Evolutionary conservation across 2,329 filamentous ascomycete species (phyloP), one percentile per base, ranked within the genome.

Genomic region (Aspergillus pseudoglaucus): DNA sequence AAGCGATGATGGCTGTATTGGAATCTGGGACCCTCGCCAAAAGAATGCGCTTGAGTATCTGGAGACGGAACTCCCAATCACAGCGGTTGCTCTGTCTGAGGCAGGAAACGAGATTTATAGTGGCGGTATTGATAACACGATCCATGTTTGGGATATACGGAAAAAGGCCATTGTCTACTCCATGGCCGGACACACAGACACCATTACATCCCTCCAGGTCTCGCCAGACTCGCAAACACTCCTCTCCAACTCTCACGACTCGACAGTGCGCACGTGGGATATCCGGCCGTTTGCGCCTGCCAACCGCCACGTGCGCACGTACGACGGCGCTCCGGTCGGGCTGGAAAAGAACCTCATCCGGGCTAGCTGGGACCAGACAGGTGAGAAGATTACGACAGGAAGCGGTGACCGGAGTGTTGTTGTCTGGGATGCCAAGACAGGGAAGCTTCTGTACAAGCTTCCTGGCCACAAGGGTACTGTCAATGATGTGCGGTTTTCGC

Each of bases 41-140:
- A 97, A 96, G 69, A 82, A 88, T 46, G 91, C 90, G 0, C 81
- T 87, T 48, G 88, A 94, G 60, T 90, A 90, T 59, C 85, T 97
- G 53, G 83, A 91, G 63, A 95, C 90, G 0, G 86, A 93, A 52
- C 95, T 94, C 51, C 93, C 93, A 1, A 83, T 98, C 48, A 97
- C 93, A 2, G 87, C 91, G 0, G 82, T 97, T 5, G 88, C 90
- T 14, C 76, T 97, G n/a, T 85, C 90, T 0, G 90, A 95, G 66
- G 90, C 91, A 1, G 93, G 93, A 15, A 95, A 95, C 65, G 93
- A 97, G 71, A 82, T 98, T 22, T 98, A 93, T 68, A 87, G 88
- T 6, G 91, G 91, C 42, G 88, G 90, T 18, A 96, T 98, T 58
- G 93, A 97, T 72, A 96, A 97, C 64, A 90, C 94, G 59, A 95